Evolutionary conservation across 106 monocot genomes (phyloP).

Genomic region (Acorus calamus): DNA sequence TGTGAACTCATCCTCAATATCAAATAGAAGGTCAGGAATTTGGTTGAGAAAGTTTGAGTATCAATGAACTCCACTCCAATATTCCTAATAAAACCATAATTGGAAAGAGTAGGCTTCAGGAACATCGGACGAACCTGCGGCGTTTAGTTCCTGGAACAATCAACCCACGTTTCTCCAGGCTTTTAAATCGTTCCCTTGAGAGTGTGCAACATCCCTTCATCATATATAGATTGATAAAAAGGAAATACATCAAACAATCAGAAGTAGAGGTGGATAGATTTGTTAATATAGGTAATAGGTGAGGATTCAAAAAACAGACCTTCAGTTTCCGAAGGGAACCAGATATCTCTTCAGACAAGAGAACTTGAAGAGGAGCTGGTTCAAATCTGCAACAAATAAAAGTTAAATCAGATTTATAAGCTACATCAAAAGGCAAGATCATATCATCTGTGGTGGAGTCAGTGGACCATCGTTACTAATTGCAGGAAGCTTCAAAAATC

Average conservation of each 20-base stretch:
- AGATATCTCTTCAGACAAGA: conserved; percentile 87
- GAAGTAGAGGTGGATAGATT: neutral
- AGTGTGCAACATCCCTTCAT: conserved; percentile 64
- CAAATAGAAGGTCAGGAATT: too few relatives aligned
- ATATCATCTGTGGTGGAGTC: neutral
- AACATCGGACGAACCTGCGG: conserved; percentile 7
- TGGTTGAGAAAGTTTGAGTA: too few relatives aligned
- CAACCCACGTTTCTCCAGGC: conserved; percentile 59
- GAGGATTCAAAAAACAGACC: conserved; percentile 15
- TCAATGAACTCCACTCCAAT: too few relatives aligned
- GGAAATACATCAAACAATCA: too few relatives aligned
- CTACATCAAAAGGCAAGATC: neutral
- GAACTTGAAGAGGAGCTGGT: conserved; percentile 80
- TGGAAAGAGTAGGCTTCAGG: neutral
- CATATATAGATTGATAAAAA: too few relatives aligned
- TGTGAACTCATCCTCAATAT: too few relatives aligned
- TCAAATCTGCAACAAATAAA: conserved; percentile 47
- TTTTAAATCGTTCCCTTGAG: conserved; percentile 59
- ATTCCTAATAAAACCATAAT: too few relatives aligned
- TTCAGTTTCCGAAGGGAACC: conserved; percentile 93
- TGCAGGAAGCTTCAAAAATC: too few relatives aligned
- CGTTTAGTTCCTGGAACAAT: conserved; percentile 34
- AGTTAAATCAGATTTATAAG: neutral
- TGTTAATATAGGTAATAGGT: neutral
- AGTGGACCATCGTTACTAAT: too few relatives aligned